Percentiles rank a stretch among this genome's conserved stretches.
Evolutionary conservation across 2,329 filamentous ascomycete genomes (phyloP).

Genomic region (Colletotrichum higginsianum): DNA sequence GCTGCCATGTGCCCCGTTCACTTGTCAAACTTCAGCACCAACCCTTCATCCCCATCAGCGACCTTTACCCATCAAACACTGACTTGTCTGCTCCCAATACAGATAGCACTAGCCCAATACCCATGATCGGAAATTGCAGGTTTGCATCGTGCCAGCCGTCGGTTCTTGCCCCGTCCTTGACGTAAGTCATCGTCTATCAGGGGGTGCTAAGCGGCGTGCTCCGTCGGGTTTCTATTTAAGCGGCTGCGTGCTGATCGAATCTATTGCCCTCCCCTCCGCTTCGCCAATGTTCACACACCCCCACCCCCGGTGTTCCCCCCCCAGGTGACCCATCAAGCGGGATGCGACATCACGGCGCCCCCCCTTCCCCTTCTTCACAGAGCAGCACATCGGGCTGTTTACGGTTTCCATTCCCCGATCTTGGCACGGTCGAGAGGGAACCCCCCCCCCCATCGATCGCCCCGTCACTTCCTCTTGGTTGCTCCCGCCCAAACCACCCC

Average conservation of each 20-base stretch:
- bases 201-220: background rate
- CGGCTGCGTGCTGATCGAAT: conserved; percentile 13
- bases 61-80: background rate
- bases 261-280: background rate
- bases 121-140: conserved; percentile 4
- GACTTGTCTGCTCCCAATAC: background rate
- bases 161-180: background rate
- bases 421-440: conserved; percentile 3
- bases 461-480: background rate
- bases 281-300: background rate
- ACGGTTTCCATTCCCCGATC: conserved; percentile 9
- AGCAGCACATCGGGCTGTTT: background rate
- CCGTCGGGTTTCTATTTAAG: background rate
- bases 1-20: conserved; percentile 13
- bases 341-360: conserved; percentile 26
- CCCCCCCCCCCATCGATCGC: conserved; percentile 8
- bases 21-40: conserved; percentile 20
- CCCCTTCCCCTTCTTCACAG: conserved; percentile 3
- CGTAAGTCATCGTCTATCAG: background rate
- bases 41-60: background rate
- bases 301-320: conserved; percentile 2
- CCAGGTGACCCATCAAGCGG: conserved; percentile 32
- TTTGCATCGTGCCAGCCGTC: background rate
- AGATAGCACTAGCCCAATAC: background rate
- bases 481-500: conserved; percentile 3